Evolutionary conservation across 2,329 filamentous ascomycete genomes (phyloP), one percentile per base, ranked within the genome.

Genomic region (Chaetomiaceae sp.): DNA sequence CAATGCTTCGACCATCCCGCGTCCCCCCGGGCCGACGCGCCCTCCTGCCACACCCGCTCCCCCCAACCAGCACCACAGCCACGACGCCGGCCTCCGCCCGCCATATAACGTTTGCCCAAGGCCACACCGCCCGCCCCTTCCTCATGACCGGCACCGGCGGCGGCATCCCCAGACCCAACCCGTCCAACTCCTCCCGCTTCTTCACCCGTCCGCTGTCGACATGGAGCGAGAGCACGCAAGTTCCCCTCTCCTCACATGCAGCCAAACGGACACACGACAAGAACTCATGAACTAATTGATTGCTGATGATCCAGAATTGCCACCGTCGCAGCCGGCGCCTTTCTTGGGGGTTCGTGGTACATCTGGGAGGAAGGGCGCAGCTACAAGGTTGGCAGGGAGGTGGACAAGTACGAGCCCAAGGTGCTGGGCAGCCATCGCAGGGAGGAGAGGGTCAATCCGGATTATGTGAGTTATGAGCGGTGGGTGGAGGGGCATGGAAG

Each of bases 381-480:
- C 39, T 53, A 53, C 47, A 44, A 25, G 27, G 37, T 47, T 1
- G 34, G 6, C 7, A 30, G 21, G 6, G 33, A 53, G 27, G 50
- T 20, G 14, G 31, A 48, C 6, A 39, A 20, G 35, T 35, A 44
- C 8, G 50, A 50, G 34, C 43, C 50, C 14, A 40, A 38, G 6
- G n/a, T 30, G 27, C 4, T 55, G n/a, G 54, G 50, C 6, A 41
- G n/a, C 14, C 46, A 50, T 4, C 25, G 50, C 8, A 33, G 30
- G 3, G 48, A 48, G 30, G 50, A 40, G 5, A 39, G 17, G 30
- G 31, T 55, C 8, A 53, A 55, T 13, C 21, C 17, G 27, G 54
- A 55, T 8, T 55, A 55, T 40, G 30, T 38, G 20, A 50, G 20
- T 6, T 55, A 55, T 19, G 47, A 53, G 13, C 35, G 20, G 10